Conservation (phyloP, 2,329 filamentous ascomycete genomes). For the Pseudocercospora crystallina region DNA sequence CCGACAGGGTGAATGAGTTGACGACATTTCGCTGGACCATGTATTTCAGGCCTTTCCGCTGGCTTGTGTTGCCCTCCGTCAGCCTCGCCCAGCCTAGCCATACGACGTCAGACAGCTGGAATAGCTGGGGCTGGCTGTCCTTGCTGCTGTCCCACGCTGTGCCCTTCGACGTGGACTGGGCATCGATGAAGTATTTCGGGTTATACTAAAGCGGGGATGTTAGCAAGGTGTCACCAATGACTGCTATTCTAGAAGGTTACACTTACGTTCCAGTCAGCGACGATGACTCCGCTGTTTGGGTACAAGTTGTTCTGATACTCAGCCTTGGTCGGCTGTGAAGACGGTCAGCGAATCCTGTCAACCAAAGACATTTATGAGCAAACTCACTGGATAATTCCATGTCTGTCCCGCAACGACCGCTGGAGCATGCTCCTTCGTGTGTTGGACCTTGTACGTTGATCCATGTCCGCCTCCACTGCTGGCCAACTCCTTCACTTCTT, state of each 20-base stretch:
- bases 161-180: not conserved
- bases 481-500: not conserved
- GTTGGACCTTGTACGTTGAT: not conserved
- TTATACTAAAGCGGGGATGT: not conserved
- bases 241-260: not conserved
- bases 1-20: constrained; percentile 9
- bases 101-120: constrained; percentile 19
- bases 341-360: not conserved
- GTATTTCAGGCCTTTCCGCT: constrained; percentile 3
- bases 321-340: constrained; percentile 1
- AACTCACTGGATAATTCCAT: constrained; percentile 9
- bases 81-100: constrained; percentile 18
- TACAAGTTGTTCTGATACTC: constrained; percentile 6
- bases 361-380: not conserved
- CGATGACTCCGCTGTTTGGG: constrained; percentile 5
- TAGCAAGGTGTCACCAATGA: not conserved
- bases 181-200: not conserved
- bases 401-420: not conserved
- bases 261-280: constrained; percentile 7
- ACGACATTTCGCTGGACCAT: constrained; percentile 12
- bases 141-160: not conserved
- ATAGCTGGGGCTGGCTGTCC: constrained; percentile 1
- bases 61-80: not conserved
- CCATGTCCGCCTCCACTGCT: not conserved
- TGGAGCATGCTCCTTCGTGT: not conserved